Conservation (phyloP, 1,284 basidiomycete genomes). For the Rhodotorula glutinis region DNA sequence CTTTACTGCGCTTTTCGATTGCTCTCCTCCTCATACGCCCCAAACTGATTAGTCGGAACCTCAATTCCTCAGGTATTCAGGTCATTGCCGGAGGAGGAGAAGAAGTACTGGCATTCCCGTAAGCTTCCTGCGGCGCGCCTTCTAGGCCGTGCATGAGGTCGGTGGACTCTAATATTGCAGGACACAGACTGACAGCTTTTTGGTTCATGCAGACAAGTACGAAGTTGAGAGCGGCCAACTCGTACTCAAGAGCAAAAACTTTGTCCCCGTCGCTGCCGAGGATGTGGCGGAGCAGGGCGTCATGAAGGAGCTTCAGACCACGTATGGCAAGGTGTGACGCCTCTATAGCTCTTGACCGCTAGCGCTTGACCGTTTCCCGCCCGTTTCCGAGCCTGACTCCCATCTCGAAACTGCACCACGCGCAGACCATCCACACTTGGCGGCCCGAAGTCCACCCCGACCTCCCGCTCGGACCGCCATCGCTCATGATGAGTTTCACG, state of each 20-base stretch:
- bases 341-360: too few species aligned
- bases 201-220: slow-evolving; percentile 49
- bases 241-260: slow-evolving; percentile 51
- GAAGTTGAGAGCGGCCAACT: slow-evolving; percentile 57
- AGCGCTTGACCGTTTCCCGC: slow-evolving; percentile 31
- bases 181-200: too few species aligned
- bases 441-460: slow-evolving; percentile 52
- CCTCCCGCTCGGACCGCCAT: slow-evolving; percentile 56
- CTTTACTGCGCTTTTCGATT: too few species aligned
- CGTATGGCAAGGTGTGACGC: slow-evolving; percentile 55
- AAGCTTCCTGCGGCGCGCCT: neutral
- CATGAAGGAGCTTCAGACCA: slow-evolving; percentile 56
- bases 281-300: slow-evolving; percentile 53
- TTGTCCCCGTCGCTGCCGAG: slow-evolving; percentile 50
- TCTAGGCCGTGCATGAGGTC: too few species aligned
- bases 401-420: neutral
- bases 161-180: neutral
- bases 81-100: slow-evolving; percentile 53
- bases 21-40: too few species aligned
- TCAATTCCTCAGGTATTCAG: slow-evolving; percentile 47
- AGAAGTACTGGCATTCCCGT: slow-evolving; percentile 57
- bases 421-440: slow-evolving; percentile 39
- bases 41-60: neutral
- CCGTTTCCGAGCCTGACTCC: too few species aligned
- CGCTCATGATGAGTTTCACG: slow-evolving; percentile 44